A percentile compares a stretch with the other conserved stretches of the same genome.
phyloP scores from a whole-genome alignment of 495 filamentous ascomycete genomes.

The Lasiosphaeria hispida region DNA sequence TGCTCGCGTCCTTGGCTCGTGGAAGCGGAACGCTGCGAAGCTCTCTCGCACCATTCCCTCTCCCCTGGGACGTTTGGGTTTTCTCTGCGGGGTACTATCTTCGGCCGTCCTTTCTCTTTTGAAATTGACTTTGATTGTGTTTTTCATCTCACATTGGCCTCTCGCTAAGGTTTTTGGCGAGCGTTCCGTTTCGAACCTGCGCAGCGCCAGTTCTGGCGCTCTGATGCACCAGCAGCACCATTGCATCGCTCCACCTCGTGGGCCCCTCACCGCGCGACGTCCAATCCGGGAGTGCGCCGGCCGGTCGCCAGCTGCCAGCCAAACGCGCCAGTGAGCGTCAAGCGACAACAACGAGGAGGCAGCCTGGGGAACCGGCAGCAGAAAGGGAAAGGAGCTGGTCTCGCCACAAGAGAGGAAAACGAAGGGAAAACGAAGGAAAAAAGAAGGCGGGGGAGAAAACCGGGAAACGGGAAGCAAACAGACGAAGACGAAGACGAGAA shows the following conservation, averaged over 20 bases:
- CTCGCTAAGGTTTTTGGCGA: too few species aligned
- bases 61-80: too few species aligned
- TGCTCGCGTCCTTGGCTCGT: too few species aligned
- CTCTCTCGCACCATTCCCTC: too few species aligned
- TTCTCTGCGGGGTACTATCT: too few species aligned
- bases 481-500: background rate
- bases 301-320: slow-evolving; percentile 24
- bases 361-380: slow-evolving; percentile 16
- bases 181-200: too few species aligned
- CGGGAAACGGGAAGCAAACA: background rate
- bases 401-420: background rate
- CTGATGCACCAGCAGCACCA: too few species aligned
- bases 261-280: slow-evolving; percentile 19
- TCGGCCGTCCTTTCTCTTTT: too few species aligned
- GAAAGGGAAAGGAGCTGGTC: background rate
- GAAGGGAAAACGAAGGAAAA: background rate
- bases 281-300: slow-evolving; percentile 11
- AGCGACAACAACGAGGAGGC: slow-evolving; percentile 18
- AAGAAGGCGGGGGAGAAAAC: background rate
- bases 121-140: too few species aligned
- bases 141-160: too few species aligned
- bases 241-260: background rate
- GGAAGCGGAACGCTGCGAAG: too few species aligned
- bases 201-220: background rate
- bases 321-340: slow-evolving; percentile 4